Evolutionary conservation across 2,329 filamentous ascomycete species (phyloP), one percentile per base, ranked within the genome.

Genomic region (Byssothecium circinans): DNA sequence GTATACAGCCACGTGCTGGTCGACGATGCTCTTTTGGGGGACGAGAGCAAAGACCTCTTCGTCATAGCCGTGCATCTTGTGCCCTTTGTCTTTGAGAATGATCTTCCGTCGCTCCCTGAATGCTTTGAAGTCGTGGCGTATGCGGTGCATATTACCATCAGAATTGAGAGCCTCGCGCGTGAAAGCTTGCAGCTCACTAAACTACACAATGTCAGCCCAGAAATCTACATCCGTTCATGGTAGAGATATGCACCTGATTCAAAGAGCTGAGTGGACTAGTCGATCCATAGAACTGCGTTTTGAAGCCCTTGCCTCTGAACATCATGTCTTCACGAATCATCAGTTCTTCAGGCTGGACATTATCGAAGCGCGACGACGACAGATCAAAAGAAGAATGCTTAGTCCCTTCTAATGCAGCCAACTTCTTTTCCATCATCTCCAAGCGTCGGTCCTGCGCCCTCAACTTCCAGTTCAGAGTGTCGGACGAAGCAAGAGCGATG

Each of bases 1-100:
- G 60, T 84, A 84, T 0, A 76, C 52, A 1, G 58, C 47, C 6
- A 73, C 69, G 60, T 78, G 71, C 11, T 55, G 30, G 46, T 82
- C 77, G 1, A 75, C 64, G 15, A 68, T 57, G 14, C 43, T 51
- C 41, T 67, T 70, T 1, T 64, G 39, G 1, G 74, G 74, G 1
- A 77, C 52, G 4, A 72, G 43, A 0, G 62, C 61, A 29, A 68
- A 59, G 1, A 76, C 61, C 6, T 74, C 65, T 1, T 62, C 62
- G 23, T 70, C 63, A 1, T 57, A 55, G 3, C 59, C 56, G 7
- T 53, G 51, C 2, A 35, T 50, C 20, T 19, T 49, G n/a, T 37
- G 49, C 12, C 33, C 41, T 32, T 53, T 60, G 7, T 65, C 56
- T 33, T 68, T 68, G 10, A 46, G 34, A 2, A 50, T 32, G 1